Evolutionary conservation across 768 basidiomycete species (phyloP).

Genomic region (Psilocybe cyanescens): DNA sequence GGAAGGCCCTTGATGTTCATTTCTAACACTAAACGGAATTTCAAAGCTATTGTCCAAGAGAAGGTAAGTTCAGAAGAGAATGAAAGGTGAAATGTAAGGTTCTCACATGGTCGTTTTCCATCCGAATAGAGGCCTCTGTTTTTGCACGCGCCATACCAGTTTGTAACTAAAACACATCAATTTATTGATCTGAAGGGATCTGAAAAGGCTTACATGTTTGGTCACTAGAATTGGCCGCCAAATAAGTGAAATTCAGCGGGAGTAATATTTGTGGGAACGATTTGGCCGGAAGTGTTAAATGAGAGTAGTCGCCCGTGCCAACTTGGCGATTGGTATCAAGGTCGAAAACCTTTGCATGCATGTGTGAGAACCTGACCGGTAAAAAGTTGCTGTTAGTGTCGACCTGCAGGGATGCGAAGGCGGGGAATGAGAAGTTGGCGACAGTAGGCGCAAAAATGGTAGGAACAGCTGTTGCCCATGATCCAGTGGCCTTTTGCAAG

Average conservation of each 20-base stretch:
- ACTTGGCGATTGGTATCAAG: conserved; percentile 66
- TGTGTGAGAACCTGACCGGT: conserved; percentile 71
- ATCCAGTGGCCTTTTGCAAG: conserved; percentile 59
- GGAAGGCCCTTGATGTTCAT: conserved; percentile 75
- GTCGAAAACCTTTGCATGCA: conserved; percentile 75
- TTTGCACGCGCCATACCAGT: conserved; percentile 80
- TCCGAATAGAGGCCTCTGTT: conserved; percentile 51
- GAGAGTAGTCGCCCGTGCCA: conserved; percentile 65
- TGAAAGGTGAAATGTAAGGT: not conserved
- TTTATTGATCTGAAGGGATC: conserved; percentile 1
- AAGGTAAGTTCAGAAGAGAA: conserved; percentile 15
- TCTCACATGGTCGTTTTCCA: conserved; percentile 66
- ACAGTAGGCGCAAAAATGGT: conserved; percentile 74
- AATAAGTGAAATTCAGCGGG: conserved; percentile 85
- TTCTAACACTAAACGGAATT: conserved; percentile 66
- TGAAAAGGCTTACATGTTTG: conserved; percentile 66
- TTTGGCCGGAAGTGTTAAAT: conserved; percentile 67
- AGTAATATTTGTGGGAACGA: conserved; percentile 64
- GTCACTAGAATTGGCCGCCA: conserved; percentile 80
- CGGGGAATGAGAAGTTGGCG: conserved; percentile 91
- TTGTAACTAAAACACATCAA: conserved; percentile 50
- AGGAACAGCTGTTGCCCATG: conserved; percentile 59
- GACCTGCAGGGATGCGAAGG: conserved; percentile 71
- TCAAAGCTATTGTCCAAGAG: conserved; percentile 47
- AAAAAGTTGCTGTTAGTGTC: conserved; percentile 78